phyloP scores from a whole-genome alignment of 176 grass and related monocot genomes.

The Ensete ventricosum region DNA sequence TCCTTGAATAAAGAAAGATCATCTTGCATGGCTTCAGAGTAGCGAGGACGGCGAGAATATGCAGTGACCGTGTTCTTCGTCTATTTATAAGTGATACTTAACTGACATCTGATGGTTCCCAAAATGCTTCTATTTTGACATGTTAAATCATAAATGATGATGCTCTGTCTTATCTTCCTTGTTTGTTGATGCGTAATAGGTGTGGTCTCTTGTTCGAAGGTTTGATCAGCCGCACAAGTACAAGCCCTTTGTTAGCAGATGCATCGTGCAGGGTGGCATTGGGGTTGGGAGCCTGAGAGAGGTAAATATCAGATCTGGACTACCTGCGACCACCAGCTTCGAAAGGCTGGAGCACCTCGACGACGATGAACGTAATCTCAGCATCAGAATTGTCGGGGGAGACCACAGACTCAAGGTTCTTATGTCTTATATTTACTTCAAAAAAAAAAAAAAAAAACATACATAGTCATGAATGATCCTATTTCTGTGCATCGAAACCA shows the following conservation, averaged over 20 bases:
- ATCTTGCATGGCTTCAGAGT: neutral
- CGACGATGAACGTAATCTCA: conserved; percentile 63
- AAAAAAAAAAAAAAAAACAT: too few species aligned
- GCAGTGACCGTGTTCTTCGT: neutral
- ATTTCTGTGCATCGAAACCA: too few species aligned
- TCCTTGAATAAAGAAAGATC: neutral
- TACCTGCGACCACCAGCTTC: conserved; percentile 73
- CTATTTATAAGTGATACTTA: neutral
- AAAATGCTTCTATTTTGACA: too few species aligned
- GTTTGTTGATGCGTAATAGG: conserved; percentile 21
- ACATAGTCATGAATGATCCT: too few species aligned
- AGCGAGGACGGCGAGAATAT: neutral
- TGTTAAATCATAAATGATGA: neutral
- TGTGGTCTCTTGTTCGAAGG: conserved; percentile 77
- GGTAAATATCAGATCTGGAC: conserved; percentile 70
- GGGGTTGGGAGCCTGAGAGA: conserved; percentile 71
- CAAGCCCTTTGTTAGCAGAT: conserved; percentile 78
- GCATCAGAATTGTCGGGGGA: conserved; percentile 69
- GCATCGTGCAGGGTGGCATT: conserved; percentile 57
- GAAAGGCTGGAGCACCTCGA: conserved; percentile 70
- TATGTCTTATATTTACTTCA: neutral
- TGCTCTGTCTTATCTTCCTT: neutral
- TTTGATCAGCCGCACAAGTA: conserved; percentile 89
- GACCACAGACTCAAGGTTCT: conserved; percentile 64
- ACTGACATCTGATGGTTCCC: neutral